These are phyloP conservation scores for Cryphonectria parasitica DNA, from an alignment of 2,329 filamentous ascomycete species.

Conservation along the genomic window DNA sequence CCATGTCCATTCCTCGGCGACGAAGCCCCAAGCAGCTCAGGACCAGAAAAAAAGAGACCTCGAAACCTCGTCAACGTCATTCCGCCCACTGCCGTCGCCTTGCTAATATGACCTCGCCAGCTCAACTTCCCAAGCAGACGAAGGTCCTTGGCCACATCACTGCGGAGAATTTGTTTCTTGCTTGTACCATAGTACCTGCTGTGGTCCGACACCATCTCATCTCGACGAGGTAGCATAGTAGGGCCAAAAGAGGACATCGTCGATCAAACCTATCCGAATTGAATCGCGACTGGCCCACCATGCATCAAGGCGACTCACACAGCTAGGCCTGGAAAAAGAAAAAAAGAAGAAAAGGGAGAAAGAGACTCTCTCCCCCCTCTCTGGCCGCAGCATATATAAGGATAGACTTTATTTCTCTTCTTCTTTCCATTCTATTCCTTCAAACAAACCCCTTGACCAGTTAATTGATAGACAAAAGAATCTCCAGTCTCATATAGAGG, in stretches of 20 bases:
- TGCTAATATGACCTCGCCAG: neutral
- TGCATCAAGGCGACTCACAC: neutral
- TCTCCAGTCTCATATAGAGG: constrained; percentile 13
- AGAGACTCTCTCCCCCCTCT: neutral
- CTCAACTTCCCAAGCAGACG: neutral
- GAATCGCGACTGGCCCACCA: neutral
- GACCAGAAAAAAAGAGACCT: neutral
- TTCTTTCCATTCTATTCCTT: no score
- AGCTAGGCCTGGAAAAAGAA: neutral
- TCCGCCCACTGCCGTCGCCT: neutral
- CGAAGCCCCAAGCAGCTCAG: constrained; percentile 1
- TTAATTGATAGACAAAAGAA: constrained; percentile 16
- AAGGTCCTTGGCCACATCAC: neutral
- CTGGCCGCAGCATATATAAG: no score
- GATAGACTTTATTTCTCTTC: no score
- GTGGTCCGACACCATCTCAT: constrained; percentile 2
- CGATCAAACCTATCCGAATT: neutral
- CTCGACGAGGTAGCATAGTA: neutral
- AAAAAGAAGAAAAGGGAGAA: neutral
- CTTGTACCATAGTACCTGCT: neutral
- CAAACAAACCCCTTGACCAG: neutral
- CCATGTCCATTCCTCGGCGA: neutral
- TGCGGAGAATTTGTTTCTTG: constrained; percentile 17
- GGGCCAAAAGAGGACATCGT: neutral
- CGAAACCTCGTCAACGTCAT: constrained; percentile 3